Percentiles rank a stretch among this genome's conserved stretches.
phyloP scores from a whole-genome alignment of 1,284 basidiomycete genomes.

The Marasmius fiardii region DNA sequence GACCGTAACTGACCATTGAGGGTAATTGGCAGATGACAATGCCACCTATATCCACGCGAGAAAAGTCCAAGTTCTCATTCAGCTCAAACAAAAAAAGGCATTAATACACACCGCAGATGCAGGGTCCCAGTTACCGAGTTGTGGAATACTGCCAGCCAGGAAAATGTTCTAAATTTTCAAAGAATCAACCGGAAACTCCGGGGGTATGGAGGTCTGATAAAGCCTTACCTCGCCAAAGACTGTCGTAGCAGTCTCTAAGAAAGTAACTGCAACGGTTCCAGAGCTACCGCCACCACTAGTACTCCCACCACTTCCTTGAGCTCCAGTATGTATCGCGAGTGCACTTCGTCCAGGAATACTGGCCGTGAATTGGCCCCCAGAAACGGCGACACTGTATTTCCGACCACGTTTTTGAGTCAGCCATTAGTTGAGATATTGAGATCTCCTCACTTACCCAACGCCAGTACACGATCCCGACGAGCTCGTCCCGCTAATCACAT shows the following conservation, averaged over 20 bases:
- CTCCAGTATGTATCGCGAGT: conserved; percentile 56
- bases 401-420: neutral
- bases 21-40: conserved; percentile 51
- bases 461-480: conserved; percentile 37
- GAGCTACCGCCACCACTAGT: conserved; percentile 13
- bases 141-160: conserved; percentile 50
- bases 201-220: too few species aligned
- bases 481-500: conserved; percentile 38
- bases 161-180: conserved; percentile 47
- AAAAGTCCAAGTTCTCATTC: neutral
- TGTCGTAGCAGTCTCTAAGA: conserved; percentile 53
- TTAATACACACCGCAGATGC: conserved; percentile 37
- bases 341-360: conserved; percentile 52
- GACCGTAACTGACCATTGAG: conserved; percentile 52
- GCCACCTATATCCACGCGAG: conserved; percentile 48
- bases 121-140: conserved; percentile 51
- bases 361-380: conserved; percentile 48
- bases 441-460: conserved; percentile 32
- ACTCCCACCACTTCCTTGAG: conserved; percentile 17
- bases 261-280: conserved; percentile 39
- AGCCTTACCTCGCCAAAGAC: conserved; percentile 53
- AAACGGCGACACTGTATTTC: conserved; percentile 43
- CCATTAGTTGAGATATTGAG: neutral
- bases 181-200: neutral
- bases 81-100: neutral